These are phyloP conservation scores for Ustilago hordei DNA, from an alignment of 1,284 basidiomycete species.

Conservation along the genomic window DNA sequence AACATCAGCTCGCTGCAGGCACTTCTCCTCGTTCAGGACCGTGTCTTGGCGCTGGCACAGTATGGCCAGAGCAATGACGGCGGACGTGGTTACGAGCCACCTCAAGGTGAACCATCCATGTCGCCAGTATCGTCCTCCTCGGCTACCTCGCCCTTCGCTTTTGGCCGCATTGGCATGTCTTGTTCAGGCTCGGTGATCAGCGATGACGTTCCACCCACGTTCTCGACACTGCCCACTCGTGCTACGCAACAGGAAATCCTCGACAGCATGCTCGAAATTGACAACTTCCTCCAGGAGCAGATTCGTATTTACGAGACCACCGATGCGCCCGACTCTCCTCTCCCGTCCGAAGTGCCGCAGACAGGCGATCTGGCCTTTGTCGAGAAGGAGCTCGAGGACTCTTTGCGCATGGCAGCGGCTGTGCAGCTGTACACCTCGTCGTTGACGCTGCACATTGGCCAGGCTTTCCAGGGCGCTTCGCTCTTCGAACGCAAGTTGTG, in stretches of 20 bases:
- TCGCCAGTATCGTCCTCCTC: conserved; percentile 31
- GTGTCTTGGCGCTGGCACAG: conserved; percentile 58
- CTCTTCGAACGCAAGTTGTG: conserved; percentile 65
- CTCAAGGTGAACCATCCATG: conserved; percentile 16
- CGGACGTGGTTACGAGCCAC: conserved; percentile 23
- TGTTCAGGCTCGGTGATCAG: conserved; percentile 42
- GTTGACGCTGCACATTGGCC: conserved; percentile 62
- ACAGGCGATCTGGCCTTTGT: conserved; percentile 40
- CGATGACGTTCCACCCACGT: conserved; percentile 34
- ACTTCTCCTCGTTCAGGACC: conserved; percentile 60
- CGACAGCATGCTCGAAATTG: conserved; percentile 62
- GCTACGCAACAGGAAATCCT: conserved; percentile 58
- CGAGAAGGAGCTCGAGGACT: conserved; percentile 59
- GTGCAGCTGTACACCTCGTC: conserved; percentile 64
- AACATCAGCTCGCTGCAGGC: conserved; percentile 60
- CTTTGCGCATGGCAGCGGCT: conserved; percentile 53
- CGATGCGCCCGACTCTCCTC: conserved; percentile 35
- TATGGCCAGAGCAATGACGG: conserved; percentile 22
- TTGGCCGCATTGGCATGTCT: conserved; percentile 37
- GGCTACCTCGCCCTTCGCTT: conserved; percentile 29
- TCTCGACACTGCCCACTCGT: conserved; percentile 46
- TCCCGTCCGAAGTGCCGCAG: conserved; percentile 31
- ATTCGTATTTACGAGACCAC: conserved; percentile 48
- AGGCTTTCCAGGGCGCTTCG: conserved; percentile 64
- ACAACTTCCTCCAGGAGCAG: conserved; percentile 57